phyloP scores from a whole-genome alignment of 768 basidiomycete genomes.

The Panaeolus papilionaceus region DNA sequence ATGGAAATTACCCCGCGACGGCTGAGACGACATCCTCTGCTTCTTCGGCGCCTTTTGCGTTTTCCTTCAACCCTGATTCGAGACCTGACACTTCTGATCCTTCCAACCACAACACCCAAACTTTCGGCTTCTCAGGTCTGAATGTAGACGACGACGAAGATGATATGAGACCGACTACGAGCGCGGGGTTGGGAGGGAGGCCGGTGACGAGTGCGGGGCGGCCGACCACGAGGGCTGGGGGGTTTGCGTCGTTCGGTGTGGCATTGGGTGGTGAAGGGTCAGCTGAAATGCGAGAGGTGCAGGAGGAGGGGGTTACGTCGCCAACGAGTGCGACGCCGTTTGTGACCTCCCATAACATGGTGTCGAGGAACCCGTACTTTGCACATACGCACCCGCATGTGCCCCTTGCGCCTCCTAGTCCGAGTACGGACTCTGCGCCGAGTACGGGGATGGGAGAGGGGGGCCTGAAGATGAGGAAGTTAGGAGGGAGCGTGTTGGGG shows the following conservation, averaged over 20 bases:
- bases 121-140: too few species aligned
- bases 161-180: conserved; percentile 12
- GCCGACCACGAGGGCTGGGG: conserved; percentile 5
- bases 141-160: background rate
- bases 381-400: background rate
- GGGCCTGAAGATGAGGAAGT: conserved; percentile 15
- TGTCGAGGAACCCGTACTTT: background rate
- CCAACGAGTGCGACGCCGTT: conserved; percentile 5
- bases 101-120: too few species aligned
- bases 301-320: background rate
- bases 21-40: background rate
- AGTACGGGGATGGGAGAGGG: background rate
- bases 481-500: conserved; percentile 16
- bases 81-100: background rate
- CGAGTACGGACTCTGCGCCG: conserved; percentile 1
- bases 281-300: conserved; percentile 16
- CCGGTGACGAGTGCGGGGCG: background rate
- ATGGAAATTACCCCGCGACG: background rate
- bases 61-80: background rate
- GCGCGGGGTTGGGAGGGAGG: background rate
- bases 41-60: background rate
- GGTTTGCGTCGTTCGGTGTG: background rate
- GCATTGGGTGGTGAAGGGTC: background rate
- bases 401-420: background rate
- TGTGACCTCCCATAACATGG: background rate